These are phyloP conservation scores for Jackrogersella minutella DNA, from an alignment of 495 filamentous ascomycete genomes.

Conservation along the genomic window DNA sequence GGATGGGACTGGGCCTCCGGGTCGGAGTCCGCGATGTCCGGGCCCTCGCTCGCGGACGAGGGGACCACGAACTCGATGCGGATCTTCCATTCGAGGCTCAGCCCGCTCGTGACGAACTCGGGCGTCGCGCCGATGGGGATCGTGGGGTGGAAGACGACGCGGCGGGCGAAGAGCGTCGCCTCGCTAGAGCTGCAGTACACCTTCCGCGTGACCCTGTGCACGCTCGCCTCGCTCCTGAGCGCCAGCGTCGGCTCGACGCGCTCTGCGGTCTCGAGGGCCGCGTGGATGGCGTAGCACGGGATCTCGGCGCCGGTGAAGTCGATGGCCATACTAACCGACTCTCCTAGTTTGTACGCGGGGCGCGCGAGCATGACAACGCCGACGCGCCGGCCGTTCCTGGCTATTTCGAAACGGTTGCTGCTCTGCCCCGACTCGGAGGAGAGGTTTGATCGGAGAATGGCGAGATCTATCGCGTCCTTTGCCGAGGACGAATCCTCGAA, in stretches of 20 bases:
- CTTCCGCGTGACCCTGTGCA: constrained; percentile 83
- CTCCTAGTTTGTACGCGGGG: constrained; percentile 90
- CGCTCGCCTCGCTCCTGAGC: constrained; percentile 81
- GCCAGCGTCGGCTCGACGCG: constrained; percentile 79
- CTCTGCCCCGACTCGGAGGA: constrained; percentile 66
- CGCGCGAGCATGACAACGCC: constrained; percentile 87
- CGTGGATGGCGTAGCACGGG: constrained; percentile 80
- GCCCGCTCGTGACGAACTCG: constrained; percentile 85
- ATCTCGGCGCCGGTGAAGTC: constrained; percentile 80
- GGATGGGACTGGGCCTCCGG: constrained; percentile 37
- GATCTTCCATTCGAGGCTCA: constrained; percentile 85
- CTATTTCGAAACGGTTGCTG: constrained; percentile 91
- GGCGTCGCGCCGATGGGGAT: constrained; percentile 85
- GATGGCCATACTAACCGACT: constrained; percentile 80
- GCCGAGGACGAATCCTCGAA: constrained; percentile 60
- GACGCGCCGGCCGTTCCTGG: constrained; percentile 83
- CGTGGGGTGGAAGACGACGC: constrained; percentile 80
- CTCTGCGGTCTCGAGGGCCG: constrained; percentile 80
- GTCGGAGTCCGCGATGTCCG: constrained; percentile 7
- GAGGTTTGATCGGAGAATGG: constrained; percentile 80
- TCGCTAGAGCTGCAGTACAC: constrained; percentile 79
- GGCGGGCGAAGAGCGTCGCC: constrained; percentile 77
- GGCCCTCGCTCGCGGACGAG: constrained; percentile 43
- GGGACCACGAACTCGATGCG: constrained; percentile 86
- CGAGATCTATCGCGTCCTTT: constrained; percentile 89